Conservation (phyloP, 2,329 filamentous ascomycete species). For the Allantophomopsis cytisporea region DNA sequence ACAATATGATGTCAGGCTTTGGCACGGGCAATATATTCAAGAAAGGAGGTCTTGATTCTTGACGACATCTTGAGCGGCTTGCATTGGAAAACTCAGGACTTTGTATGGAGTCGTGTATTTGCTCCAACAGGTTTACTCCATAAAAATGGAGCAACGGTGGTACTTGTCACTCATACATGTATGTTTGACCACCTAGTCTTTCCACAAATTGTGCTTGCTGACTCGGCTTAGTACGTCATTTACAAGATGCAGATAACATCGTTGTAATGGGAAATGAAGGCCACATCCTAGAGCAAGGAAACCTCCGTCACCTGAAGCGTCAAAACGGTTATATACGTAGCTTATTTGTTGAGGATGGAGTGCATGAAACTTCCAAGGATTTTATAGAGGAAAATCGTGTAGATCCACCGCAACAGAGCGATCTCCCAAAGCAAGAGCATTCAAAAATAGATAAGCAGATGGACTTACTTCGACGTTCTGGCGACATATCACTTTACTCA, state of each 20-base stretch:
- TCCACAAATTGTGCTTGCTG: neutral
- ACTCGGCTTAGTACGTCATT: constrained; percentile 5
- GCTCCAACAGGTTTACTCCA: constrained; percentile 3
- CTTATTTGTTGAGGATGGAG: too few species aligned
- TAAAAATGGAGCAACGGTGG: constrained; percentile 15
- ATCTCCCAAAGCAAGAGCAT: too few species aligned
- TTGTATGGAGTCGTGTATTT: constrained; percentile 5
- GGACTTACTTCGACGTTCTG: too few species aligned
- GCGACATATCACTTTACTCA: too few species aligned
- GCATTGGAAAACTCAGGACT: constrained; percentile 7
- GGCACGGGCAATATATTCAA: constrained; percentile 11
- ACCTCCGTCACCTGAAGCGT: too few species aligned
- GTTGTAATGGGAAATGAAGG: constrained; percentile 4
- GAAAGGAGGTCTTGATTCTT: constrained; percentile 6
- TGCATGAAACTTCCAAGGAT: too few species aligned
- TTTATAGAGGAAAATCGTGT: too few species aligned
- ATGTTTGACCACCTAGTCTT: constrained; percentile 2
- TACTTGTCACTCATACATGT: constrained; percentile 17
- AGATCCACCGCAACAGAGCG: too few species aligned
- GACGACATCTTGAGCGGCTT: constrained; percentile 12
- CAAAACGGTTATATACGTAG: too few species aligned
- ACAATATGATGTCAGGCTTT: constrained; percentile 6
- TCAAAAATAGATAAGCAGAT: too few species aligned
- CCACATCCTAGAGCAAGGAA: constrained; percentile 3
- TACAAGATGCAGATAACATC: constrained; percentile 4